These are phyloP conservation scores for Taphrina sp. DNA, from an alignment of 1,139 yeast genomes.

Conservation along the genomic window DNA sequence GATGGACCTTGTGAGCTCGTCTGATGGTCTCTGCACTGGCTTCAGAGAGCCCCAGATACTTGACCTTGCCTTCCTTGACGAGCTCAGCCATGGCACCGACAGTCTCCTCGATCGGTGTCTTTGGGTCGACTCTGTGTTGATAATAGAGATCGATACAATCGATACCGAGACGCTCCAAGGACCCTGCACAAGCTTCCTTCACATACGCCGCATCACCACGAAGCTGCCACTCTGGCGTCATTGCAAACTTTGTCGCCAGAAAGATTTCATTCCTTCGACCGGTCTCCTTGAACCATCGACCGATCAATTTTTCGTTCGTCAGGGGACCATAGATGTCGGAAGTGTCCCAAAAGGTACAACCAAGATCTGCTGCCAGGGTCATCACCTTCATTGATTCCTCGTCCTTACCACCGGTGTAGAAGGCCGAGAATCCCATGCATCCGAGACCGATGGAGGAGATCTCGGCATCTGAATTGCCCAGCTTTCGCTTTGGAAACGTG, in stretches of 20 bases:
- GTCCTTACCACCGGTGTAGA: conserved; percentile 24
- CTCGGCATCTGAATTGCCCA: conserved; percentile 15
- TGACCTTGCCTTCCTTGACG: conserved; percentile 38
- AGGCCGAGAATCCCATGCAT: conserved; percentile 32
- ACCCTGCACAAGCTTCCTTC: conserved; percentile 33
- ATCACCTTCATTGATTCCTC: conserved; percentile 22
- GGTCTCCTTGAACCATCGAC: conserved; percentile 37
- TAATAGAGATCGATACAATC: conserved; percentile 37
- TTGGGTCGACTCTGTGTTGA: conserved; percentile 37
- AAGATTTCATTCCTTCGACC: conserved; percentile 37
- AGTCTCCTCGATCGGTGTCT: conserved; percentile 36
- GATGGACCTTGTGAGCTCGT: conserved; percentile 38
- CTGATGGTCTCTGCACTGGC: conserved; percentile 38
- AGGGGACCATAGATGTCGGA: conserved; percentile 35
- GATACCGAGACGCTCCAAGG: conserved; percentile 36
- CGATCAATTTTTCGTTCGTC: conserved; percentile 37
- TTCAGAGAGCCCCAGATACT: conserved; percentile 38
- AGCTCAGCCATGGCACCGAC: conserved; percentile 36
- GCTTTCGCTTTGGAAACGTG: conserved; percentile 6
- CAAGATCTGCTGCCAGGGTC: conserved; percentile 30
- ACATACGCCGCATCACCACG: conserved; percentile 36
- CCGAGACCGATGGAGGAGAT: conserved; percentile 32
- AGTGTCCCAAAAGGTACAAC: conserved; percentile 37
- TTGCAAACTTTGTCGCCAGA: conserved; percentile 37
- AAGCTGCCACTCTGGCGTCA: conserved; percentile 8